Evolutionary conservation across 768 basidiomycete species (phyloP).

Genomic region (Pleurotus citrinopileatus): DNA sequence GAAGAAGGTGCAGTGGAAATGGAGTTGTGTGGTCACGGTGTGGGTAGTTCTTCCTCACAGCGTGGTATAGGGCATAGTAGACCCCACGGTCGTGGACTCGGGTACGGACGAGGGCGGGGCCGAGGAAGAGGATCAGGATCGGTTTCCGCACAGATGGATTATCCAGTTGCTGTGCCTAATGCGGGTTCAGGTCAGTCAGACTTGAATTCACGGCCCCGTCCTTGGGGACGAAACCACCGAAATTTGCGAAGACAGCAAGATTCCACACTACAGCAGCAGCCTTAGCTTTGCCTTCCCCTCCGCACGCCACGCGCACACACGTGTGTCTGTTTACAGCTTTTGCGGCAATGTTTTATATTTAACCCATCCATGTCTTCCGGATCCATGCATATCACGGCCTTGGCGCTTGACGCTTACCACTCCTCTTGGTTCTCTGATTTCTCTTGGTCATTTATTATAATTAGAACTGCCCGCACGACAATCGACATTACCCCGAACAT

Average conservation of each 20-base stretch:
- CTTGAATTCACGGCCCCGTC: no score
- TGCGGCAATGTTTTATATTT: background rate
- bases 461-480: no score
- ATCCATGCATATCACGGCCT: background rate
- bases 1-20: background rate
- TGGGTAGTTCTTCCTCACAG: background rate
- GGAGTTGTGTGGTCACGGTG: background rate
- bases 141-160: background rate
- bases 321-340: background rate
- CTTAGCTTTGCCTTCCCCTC: no score
- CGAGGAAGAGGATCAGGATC: constrained; percentile 1
- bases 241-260: background rate
- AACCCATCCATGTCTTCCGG: background rate
- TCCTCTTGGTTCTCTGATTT: background rate
- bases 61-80: background rate
- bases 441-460: no score
- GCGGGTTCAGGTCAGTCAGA: no score
- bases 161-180: no score
- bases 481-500: background rate
- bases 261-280: no score
- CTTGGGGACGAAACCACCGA: background rate
- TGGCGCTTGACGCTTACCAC: background rate
- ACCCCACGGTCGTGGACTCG: background rate
- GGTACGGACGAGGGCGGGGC: background rate
- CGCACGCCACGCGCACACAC: no score